These are phyloP conservation scores for Moricandia moricandioides DNA, from an alignment of 345 rosid genomes.

Conservation along the genomic window DNA sequence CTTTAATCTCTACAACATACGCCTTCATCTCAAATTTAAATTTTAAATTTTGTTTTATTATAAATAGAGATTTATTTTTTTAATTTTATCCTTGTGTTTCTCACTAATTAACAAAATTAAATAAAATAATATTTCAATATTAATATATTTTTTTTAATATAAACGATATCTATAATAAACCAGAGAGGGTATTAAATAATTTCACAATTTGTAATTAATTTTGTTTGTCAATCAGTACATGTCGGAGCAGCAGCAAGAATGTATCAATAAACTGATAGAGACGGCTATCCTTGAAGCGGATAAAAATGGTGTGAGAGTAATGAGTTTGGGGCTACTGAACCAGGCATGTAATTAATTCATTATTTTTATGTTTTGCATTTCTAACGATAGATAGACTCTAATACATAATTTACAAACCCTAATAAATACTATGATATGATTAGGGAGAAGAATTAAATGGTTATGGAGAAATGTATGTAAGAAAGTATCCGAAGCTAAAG, in stretches of 20 bases:
- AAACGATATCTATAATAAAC: no score
- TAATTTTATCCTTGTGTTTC: no score
- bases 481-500: slow-evolving; percentile 46
- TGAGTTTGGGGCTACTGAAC: slow-evolving; percentile 62
- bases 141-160: no score
- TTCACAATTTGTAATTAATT: background rate
- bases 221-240: slow-evolving; percentile 37
- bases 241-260: slow-evolving; percentile 34
- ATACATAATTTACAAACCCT: background rate
- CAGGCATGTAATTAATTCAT: slow-evolving; percentile 41
- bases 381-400: background rate
- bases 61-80: no score
- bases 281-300: slow-evolving; percentile 58
- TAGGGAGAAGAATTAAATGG: slow-evolving; percentile 58
- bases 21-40: no score
- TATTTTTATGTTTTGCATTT: background rate
- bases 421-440: background rate
- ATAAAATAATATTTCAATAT: no score
- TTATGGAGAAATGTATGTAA: slow-evolving; percentile 48
- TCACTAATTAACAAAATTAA: no score
- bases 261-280: slow-evolving; percentile 55
- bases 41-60: no score
- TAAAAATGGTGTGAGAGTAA: slow-evolving; percentile 50
- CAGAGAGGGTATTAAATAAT: background rate
- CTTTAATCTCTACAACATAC: background rate